phyloP scores from a whole-genome alignment of 2,329 filamentous ascomycete species.

The Nectriaceae sp. region DNA sequence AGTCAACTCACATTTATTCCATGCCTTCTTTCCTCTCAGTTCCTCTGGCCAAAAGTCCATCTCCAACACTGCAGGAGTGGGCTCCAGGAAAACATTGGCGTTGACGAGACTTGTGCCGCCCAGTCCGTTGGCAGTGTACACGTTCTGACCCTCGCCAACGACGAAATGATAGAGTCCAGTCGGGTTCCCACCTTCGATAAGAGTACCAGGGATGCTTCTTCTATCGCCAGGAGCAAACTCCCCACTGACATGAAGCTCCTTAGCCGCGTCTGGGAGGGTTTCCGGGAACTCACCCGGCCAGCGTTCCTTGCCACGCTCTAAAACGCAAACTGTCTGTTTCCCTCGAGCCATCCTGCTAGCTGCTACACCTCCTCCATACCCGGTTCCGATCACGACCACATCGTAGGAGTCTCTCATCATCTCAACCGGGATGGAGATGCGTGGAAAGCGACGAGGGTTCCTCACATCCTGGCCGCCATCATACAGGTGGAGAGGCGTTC shows the following conservation, averaged over 20 bases:
- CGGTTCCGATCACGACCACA: slow-evolving; percentile 67
- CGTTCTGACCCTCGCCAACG: slow-evolving; percentile 64
- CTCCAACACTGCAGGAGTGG: slow-evolving; percentile 54
- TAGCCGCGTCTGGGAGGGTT: slow-evolving; percentile 45
- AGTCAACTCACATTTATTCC: slow-evolving; percentile 47
- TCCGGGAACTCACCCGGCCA: slow-evolving; percentile 68
- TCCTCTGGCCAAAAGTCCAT: slow-evolving; percentile 61
- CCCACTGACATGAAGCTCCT: slow-evolving; percentile 59
- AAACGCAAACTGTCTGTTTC: slow-evolving; percentile 59
- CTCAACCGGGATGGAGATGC: slow-evolving; percentile 59
- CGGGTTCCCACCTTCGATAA: slow-evolving; percentile 49
- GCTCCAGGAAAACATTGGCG: slow-evolving; percentile 66
- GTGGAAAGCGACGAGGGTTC: slow-evolving; percentile 41
- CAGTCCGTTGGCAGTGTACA: slow-evolving; percentile 61
- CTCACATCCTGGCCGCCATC: slow-evolving; percentile 1
- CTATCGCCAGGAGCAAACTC: slow-evolving; percentile 37
- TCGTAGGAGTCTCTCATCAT: slow-evolving; percentile 61
- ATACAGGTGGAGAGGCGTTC: too few relatives aligned
- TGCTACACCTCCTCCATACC: slow-evolving; percentile 68
- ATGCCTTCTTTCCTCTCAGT: slow-evolving; percentile 42
- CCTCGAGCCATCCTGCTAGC: slow-evolving; percentile 63
- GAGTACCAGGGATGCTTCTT: slow-evolving; percentile 8
- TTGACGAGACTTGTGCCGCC: slow-evolving; percentile 69
- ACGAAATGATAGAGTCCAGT: slow-evolving; percentile 66
- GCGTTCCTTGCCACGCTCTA: slow-evolving; percentile 65